Evolutionary conservation across 2,329 filamentous ascomycete species (phyloP), one percentile per base, ranked within the genome.

Genomic region (Botryosphaeria dothidea): DNA sequence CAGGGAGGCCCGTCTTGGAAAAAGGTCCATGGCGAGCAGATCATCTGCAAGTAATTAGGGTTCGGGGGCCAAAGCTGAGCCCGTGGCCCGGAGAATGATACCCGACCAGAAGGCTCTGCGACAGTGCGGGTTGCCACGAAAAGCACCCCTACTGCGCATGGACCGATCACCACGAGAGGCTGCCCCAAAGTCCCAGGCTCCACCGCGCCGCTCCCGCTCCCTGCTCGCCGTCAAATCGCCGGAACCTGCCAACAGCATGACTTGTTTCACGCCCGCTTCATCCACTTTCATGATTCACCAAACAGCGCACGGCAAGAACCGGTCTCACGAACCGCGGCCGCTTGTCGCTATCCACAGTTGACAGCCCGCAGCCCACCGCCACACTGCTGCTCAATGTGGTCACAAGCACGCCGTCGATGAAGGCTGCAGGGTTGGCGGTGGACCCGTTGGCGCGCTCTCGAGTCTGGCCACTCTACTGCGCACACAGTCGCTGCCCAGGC

Each of bases 11-110:
- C 29, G 43, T 41, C 43, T 49, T 61, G 57, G 57, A 48, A 61
- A 38, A 38, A 62, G 7, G 25, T 38, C 51, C 51, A 38, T 57
- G 51, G 21, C 43, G 51, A 57, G 62, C 49, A 64, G 62, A 64
- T 64, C 62, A 64, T 64, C 49, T 64, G 62, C 62, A 64, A 56
- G 51, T 56, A 52, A 64, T 64, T 49, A 49, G 58, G 43, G 58
- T 38, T 62, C 62, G 41, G 62, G 41, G 62, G 51, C 38, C 38
- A 64, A 46, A 36, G 51, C 49, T 56, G 49, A 56, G 62, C 49
- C 31, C 31, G 49, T 45, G 51, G 49, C 19, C 27, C 51, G 62
- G 62, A 64, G 41, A 64, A 64, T 41, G 62, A 48, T 57, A 64
- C 27, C 62, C 62, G 62, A 25, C 21, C 19, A 63, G 36, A 63